A percentile compares a stretch with the other conserved stretches of the same genome.
These are phyloP conservation scores for Cercospora beticola DNA, from an alignment of 2,329 filamentous ascomycete genomes.

Conservation along the genomic window DNA sequence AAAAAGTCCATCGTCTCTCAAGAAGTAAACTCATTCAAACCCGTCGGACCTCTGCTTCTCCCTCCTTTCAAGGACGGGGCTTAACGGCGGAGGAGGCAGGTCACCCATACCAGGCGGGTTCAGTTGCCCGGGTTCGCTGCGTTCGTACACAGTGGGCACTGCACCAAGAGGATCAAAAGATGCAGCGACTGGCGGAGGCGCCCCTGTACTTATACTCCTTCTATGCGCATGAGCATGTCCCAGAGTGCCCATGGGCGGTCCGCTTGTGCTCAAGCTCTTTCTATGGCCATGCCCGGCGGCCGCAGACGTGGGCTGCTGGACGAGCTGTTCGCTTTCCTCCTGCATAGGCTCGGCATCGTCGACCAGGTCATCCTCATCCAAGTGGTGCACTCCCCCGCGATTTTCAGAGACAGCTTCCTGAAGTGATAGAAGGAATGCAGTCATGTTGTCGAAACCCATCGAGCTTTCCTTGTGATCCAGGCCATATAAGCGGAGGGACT, in stretches of 20 bases:
- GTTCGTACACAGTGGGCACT: constrained; percentile 31
- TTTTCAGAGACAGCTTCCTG: constrained; percentile 59
- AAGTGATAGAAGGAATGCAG: constrained; percentile 65
- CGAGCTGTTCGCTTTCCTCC: constrained; percentile 39
- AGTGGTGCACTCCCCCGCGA: constrained; percentile 38
- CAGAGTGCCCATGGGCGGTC: constrained; percentile 19
- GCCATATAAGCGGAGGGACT: constrained; percentile 58
- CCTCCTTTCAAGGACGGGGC: constrained; percentile 26
- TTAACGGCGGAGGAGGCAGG: constrained; percentile 14
- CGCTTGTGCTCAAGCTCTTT: constrained; percentile 44
- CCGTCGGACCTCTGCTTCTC: constrained; percentile 33
- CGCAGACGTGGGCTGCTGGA: constrained; percentile 18
- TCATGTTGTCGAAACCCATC: constrained; percentile 52
- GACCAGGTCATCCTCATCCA: constrained; percentile 38
- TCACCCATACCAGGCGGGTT: constrained; percentile 25
- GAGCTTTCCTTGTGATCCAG: constrained; percentile 26
- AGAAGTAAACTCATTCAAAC: constrained; percentile 31
- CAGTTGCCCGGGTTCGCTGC: constrained; percentile 10
- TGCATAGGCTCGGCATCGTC: constrained; percentile 35
- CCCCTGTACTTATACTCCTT: constrained; percentile 44
- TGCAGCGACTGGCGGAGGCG: constrained; percentile 22
- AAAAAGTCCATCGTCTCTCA: not conserved
- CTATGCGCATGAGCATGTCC: constrained; percentile 40
- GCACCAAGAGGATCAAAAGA: constrained; percentile 38
- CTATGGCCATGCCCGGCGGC: constrained; percentile 39